Evolutionary conservation across 768 basidiomycete genomes (phyloP).

Genomic region (Leccinum boreale): DNA sequence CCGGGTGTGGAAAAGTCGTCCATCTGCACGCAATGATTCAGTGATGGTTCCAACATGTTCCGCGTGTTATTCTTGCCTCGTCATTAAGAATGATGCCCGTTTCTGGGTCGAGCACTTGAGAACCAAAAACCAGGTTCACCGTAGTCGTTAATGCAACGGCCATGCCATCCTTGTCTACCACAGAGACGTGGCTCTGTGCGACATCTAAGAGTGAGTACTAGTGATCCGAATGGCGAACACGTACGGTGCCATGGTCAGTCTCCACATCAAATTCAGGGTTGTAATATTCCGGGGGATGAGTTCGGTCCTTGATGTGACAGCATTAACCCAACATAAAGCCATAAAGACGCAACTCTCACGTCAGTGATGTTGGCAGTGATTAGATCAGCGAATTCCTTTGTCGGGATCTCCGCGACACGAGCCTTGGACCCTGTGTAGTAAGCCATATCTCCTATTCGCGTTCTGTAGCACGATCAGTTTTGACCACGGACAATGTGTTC

Average conservation of each 20-base stretch:
- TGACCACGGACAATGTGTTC: conserved; percentile 8
- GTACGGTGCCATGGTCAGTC: conserved; percentile 80
- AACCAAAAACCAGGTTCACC: conserved; percentile 88
- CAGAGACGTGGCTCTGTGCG: conserved; percentile 75
- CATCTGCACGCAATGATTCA: conserved; percentile 46
- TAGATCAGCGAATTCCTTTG: conserved; percentile 60
- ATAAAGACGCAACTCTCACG: conserved; percentile 43
- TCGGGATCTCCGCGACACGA: conserved; percentile 62
- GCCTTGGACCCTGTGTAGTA: conserved; percentile 52
- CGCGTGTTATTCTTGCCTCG: conserved; percentile 46
- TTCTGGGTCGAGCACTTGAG: conserved; percentile 77
- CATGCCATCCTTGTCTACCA: conserved; percentile 82
- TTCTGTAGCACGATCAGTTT: conserved; percentile 44
- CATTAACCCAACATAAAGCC: conserved; percentile 5
- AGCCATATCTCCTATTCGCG: conserved; percentile 75
- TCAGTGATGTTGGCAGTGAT: conserved; percentile 76
- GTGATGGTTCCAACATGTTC: neutral
- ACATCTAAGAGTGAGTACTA: conserved; percentile 3
- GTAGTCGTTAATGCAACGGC: conserved; percentile 86
- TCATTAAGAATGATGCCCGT: conserved; percentile 92
- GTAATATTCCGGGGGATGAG: conserved; percentile 82
- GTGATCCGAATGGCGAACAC: conserved; percentile 1
- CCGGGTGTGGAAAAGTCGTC: conserved; percentile 92
- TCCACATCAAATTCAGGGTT: conserved; percentile 75
- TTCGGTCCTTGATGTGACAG: conserved; percentile 54